phyloP scores from a whole-genome alignment of 2,329 filamentous ascomycete species.

The Xylariales sp. region DNA sequence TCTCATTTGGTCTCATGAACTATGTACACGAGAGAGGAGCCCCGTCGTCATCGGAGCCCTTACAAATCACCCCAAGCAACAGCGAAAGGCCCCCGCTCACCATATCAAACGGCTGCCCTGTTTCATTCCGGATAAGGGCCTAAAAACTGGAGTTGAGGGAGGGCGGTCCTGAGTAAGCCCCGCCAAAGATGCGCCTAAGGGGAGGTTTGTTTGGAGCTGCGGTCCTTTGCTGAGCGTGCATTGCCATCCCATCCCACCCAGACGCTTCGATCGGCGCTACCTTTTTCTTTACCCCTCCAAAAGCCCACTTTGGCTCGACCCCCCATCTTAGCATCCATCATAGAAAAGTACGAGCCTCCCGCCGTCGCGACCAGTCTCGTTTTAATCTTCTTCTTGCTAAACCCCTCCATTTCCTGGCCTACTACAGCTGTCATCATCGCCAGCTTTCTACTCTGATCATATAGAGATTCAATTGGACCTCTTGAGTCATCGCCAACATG shows the following conservation, averaged over 20 bases:
- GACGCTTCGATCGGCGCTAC: constrained; percentile 9
- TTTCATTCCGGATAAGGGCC: too few relatives aligned
- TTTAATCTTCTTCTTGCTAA: constrained; percentile 11
- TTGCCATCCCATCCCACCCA: constrained; percentile 9
- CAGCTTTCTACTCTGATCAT: neutral
- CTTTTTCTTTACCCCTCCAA: constrained; percentile 8
- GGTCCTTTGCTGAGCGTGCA: too few relatives aligned
- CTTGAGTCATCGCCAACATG: constrained; percentile 40
- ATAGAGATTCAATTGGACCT: constrained; percentile 5
- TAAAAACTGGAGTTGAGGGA: too few relatives aligned
- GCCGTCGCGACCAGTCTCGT: constrained; percentile 8
- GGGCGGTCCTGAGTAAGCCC: constrained; percentile 22
- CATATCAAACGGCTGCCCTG: too few relatives aligned
- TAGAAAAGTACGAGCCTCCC: constrained; percentile 12
- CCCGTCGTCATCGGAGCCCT: too few relatives aligned
- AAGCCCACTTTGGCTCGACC: constrained; percentile 6
- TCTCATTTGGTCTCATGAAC: too few relatives aligned
- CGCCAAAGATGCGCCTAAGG: constrained; percentile 5
- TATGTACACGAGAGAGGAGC: too few relatives aligned
- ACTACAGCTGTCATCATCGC: constrained; percentile 1
- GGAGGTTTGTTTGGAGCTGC: too few relatives aligned
- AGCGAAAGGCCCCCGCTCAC: too few relatives aligned
- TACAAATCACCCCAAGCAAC: too few relatives aligned
- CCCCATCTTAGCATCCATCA: constrained; percentile 10
- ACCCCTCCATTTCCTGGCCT: neutral